Evolutionary conservation across 2,329 filamentous ascomycete species (phyloP), one percentile per base, ranked within the genome.

Genomic region (Monosporascus sp.): DNA sequence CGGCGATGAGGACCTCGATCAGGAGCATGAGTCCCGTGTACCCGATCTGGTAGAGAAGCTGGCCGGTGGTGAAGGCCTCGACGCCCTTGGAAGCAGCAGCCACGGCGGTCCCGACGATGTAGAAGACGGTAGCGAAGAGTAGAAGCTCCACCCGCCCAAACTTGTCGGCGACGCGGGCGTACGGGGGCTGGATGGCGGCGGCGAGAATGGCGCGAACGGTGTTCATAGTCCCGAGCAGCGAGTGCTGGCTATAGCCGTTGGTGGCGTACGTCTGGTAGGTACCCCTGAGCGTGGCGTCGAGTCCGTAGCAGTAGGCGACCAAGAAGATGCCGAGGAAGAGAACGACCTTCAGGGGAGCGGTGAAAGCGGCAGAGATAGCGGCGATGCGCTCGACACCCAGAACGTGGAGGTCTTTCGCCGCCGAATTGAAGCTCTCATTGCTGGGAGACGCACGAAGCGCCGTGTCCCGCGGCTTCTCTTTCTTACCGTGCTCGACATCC

Each of bases 1-100:
- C 85, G 45, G 77, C 84, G 46, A 87, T 72, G 55, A 88, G 77
- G 60, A 87, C 80, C 66, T 87, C 82, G 22, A 86, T 74, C 1
- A 87, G 73, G 14, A 87, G 70, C 19, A 84, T 72, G 26, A 86
- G 72, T 59, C 76, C 76, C 11, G 84, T 87, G 63, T 84, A 87
- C 48, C 85, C 85, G 41, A 87, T 73, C 73, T 79, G 82, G 65
- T 85, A 85, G 38, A 86, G 65, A 41, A 85, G 73, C 37, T 79
- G 78, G 26, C 84, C 84, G 4, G 75, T 81, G 19, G 75, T 74
- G 54, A 85, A 87, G 1, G 73, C 68, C 38, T 75, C 63, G 8
- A 85, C 70, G 49, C 74, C 72, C 44, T 64, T 70, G 0, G 80
- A 70, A 5, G 69, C 71, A 9, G 83, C 73, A 67, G 86, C 80